Conservation (phyloP, 2,329 filamentous ascomycete species). For the Lachnellula hyalina region DNA sequence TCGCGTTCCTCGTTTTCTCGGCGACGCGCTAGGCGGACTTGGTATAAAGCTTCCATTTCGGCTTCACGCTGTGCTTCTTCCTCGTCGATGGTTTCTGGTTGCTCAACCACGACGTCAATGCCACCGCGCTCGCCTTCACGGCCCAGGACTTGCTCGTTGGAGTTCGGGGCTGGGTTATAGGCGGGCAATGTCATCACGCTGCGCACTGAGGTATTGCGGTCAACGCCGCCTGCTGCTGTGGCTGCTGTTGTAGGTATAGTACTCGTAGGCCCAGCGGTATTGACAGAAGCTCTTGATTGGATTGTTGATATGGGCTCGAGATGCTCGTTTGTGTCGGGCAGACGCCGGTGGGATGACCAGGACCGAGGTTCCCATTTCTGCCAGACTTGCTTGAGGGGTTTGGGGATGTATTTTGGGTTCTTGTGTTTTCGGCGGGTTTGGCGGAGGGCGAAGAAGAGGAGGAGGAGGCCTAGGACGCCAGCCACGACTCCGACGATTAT, state of each 20-base stretch:
- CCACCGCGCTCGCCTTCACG: conserved; percentile 88
- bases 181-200: conserved; percentile 92
- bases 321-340: conserved; percentile 30
- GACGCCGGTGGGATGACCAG: conserved; percentile 13
- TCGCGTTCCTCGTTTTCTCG: conserved; percentile 73
- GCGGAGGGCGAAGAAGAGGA: conserved; percentile 28
- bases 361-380: conserved; percentile 39
- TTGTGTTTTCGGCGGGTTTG: conserved; percentile 38
- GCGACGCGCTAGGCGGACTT: conserved; percentile 75
- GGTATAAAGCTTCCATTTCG: conserved; percentile 90
- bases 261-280: conserved; percentile 1
- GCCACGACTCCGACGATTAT: conserved; percentile 12
- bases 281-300: conserved; percentile 3
- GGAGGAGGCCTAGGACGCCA: conserved; percentile 16
- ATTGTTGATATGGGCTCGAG: conserved; percentile 35
- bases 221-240: conserved; percentile 43
- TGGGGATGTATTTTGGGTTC: conserved; percentile 47
- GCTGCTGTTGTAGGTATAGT: conserved; percentile 10
- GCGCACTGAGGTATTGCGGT: conserved; percentile 79
- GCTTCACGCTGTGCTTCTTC: conserved; percentile 74
- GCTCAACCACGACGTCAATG: conserved; percentile 84
- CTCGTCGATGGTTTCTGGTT: conserved; percentile 73
- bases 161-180: conserved; percentile 68
- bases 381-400: conserved; percentile 46
- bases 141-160: conserved; percentile 76